Evolutionary conservation across 768 basidiomycete genomes (phyloP).

Genomic region (Gloeostereum incarnatum): DNA sequence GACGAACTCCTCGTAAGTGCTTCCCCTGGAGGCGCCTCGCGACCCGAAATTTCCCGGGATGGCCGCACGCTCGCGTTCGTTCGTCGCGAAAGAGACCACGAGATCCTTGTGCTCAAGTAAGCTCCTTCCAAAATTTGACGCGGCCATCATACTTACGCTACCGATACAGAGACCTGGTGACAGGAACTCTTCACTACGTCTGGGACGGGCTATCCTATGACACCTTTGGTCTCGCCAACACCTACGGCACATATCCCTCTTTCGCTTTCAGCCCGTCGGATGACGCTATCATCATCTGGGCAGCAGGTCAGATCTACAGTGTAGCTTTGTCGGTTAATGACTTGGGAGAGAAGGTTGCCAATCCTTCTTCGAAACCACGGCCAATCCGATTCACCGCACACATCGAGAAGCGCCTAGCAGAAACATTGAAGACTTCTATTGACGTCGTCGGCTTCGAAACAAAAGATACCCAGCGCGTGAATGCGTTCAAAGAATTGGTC

Average conservation of each 20-base stretch:
- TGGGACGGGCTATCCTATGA: constrained; percentile 69
- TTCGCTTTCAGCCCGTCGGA: constrained; percentile 58
- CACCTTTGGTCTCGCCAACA: constrained; percentile 46
- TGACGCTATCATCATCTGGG: constrained; percentile 62
- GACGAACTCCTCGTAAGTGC: constrained; percentile 44
- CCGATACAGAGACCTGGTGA: constrained; percentile 45
- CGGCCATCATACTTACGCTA: background rate
- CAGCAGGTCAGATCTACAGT: constrained; percentile 57
- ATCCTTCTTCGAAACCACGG: constrained; percentile 22
- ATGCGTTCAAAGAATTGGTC: constrained; percentile 52
- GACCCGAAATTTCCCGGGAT: constrained; percentile 63
- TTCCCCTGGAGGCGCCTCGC: constrained; percentile 59
- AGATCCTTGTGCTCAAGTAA: constrained; percentile 64
- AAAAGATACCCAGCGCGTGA: constrained; percentile 42
- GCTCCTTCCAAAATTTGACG: constrained; percentile 9
- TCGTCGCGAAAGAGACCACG: constrained; percentile 61
- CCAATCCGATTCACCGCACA: constrained; percentile 53
- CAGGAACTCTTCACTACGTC: constrained; percentile 53
- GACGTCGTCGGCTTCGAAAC: constrained; percentile 48
- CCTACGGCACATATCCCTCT: constrained; percentile 73
- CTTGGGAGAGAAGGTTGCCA: constrained; percentile 39
- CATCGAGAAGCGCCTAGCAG: constrained; percentile 56
- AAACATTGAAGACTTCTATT: constrained; percentile 40
- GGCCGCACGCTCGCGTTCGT: constrained; percentile 66
- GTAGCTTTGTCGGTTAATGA: constrained; percentile 46